Evolutionary conservation across 345 rosid species (phyloP).

Genomic region (Raphanus sativus): DNA sequence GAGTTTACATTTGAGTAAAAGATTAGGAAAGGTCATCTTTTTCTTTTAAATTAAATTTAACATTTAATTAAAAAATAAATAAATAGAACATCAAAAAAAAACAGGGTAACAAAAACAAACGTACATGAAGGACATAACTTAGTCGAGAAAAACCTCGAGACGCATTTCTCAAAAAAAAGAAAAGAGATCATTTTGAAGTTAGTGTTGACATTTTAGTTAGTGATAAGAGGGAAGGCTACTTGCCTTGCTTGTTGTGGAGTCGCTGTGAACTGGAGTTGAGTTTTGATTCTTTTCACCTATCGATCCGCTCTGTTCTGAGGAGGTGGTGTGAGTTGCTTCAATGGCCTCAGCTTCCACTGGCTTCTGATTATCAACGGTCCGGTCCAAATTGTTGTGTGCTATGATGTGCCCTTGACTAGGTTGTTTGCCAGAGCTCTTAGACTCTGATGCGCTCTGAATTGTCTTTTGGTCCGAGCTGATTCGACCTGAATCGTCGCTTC

Average conservation of each 20-base stretch:
- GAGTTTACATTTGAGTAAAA: too few relatives aligned
- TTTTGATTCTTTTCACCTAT: conserved; percentile 8
- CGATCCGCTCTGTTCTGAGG: conserved; percentile 24
- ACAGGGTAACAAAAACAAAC: too few relatives aligned
- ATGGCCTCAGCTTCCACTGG: neutral
- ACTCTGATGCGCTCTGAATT: neutral
- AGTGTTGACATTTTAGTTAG: too few relatives aligned
- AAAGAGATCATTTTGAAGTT: too few relatives aligned
- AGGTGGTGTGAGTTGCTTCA: conserved; percentile 10
- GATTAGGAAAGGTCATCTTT: too few relatives aligned
- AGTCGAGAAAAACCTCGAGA: too few relatives aligned
- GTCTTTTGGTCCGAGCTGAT: conserved; percentile 3
- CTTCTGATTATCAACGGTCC: conserved; percentile 12
- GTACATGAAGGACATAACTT: too few relatives aligned
- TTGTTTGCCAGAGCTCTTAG: too few relatives aligned
- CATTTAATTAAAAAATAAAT: too few relatives aligned
- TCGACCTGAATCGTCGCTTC: neutral
- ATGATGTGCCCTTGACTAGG: conserved; percentile 7
- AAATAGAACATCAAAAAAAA: too few relatives aligned
- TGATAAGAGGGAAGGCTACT: conserved; percentile 12
- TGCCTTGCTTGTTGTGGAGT: conserved; percentile 18
- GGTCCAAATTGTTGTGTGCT: neutral
- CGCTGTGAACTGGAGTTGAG: neutral
- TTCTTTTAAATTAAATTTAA: too few relatives aligned
- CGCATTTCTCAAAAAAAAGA: too few relatives aligned